Evolutionary conservation across 805 yeast species (phyloP), one percentile per base, ranked within the genome.

Genomic region (Scheffersomyces ergatensis): DNA sequence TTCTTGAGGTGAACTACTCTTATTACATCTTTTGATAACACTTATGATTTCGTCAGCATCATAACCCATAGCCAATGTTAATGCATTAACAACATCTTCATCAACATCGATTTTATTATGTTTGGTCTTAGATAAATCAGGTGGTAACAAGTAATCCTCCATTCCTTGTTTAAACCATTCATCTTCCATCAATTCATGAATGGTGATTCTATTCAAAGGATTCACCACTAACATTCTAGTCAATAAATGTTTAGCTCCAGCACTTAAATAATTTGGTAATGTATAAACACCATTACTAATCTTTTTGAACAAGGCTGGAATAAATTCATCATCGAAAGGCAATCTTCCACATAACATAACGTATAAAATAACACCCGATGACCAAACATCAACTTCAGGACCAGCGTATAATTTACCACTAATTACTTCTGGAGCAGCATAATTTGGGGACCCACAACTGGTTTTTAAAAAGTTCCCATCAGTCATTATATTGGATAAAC

Each of bases 351-450:
- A 90, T 38, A 92, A 73, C 97, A 90, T 90, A 39, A 90, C 98
- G 53, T 90, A 92, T 40, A 90, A 70, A 36, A 92, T 89, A 30
- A 92, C 97, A 54, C 98, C 98, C 57, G 96, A 86, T 0, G 95
- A 85, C 98, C 98, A 90, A 40, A 90, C 97, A 62, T 90, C 98
- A 36, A 92, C 97, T 64, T 92, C 97, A 2, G 98, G 97, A 8
- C 98, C 98, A 2, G 97, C 98, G 54, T 90, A 92, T 39, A 92
- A 73, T 60, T 92, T 89, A 26, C 97, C 97, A 46, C 90, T 81
- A 43, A 90, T 90, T 21, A 90, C 97, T 64, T 90, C 98, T 1
- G 98, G 98, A 0, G 98, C 97, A 5, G 98, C 97, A 62, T 90
- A 90, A 59, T 92, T 92, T 41, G 98, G 98, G 6, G 95, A 85